A percentile compares a stretch with the other conserved stretches of the same genome.
These are phyloP conservation scores for Ustilago esculenta DNA, from an alignment of 1,284 basidiomycete genomes.

Conservation along the genomic window DNA sequence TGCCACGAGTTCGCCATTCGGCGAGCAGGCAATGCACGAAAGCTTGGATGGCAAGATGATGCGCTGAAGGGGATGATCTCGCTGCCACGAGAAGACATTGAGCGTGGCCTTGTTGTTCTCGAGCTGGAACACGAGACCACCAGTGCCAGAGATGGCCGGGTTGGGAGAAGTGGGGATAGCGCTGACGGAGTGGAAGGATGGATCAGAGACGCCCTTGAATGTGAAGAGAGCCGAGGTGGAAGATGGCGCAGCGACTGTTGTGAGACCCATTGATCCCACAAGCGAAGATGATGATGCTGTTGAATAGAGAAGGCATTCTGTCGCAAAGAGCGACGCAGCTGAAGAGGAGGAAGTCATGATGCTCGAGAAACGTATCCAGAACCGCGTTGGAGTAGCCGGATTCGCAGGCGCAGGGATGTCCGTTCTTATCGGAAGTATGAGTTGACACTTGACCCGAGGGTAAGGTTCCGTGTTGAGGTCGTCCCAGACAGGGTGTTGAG, in stretches of 20 bases:
- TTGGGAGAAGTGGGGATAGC: conserved; percentile 40
- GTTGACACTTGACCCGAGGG: no score
- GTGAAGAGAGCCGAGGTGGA: conserved; percentile 53
- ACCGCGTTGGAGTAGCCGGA: neutral
- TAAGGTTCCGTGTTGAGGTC: no score
- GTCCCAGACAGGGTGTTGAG: no score
- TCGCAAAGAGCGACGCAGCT: conserved; percentile 43
- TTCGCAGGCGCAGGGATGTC: neutral
- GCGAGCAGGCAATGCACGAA: conserved; percentile 79
- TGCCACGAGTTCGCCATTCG: conserved; percentile 79
- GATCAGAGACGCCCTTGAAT: conserved; percentile 52
- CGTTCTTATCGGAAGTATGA: no score
- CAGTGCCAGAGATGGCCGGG: conserved; percentile 75
- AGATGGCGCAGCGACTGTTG: conserved; percentile 41
- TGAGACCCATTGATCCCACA: conserved; percentile 47
- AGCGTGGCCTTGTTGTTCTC: conserved; percentile 82
- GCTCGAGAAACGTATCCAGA: neutral
- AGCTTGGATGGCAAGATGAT: conserved; percentile 89
- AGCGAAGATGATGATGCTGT: conserved; percentile 48
- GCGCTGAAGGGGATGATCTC: conserved; percentile 74
- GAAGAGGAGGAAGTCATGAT: conserved; percentile 32
- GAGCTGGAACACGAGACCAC: conserved; percentile 78
- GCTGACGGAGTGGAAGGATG: conserved; percentile 43
- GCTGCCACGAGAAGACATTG: conserved; percentile 84
- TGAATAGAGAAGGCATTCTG: conserved; percentile 53